Evolutionary conservation across 805 yeast species (phyloP), one percentile per base, ranked within the genome.

Genomic region (Candida montana): DNA sequence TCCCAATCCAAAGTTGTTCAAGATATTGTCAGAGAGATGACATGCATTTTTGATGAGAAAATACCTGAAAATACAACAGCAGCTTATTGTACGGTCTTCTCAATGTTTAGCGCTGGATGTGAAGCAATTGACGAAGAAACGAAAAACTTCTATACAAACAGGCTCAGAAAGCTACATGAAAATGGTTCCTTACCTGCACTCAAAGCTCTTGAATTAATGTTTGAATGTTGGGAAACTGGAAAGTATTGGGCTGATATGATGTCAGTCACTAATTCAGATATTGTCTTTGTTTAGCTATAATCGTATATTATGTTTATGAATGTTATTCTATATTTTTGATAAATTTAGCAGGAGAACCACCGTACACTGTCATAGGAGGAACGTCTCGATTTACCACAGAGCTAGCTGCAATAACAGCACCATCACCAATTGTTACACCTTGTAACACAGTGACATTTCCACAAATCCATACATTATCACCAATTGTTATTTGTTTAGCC

Each of bases 101-200:
- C 77, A 13, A 53, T 69, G 13, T 77, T 79, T 51, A 66, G 75
- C 28, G 74, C 76, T 28, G 83, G 75, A 13, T 74, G 79, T 59
- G 83, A 77, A 42, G 68, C 71, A 5, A 40, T 67, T 18, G 65
- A 70, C 42, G 51, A 52, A 1, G 48, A 50, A 2, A 51, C 54
- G 35, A 54, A 72, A 32, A 45, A 46, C 4, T 62, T 69, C 23
- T 72, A 66, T 48, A 39, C 49, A 9, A 50, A 57, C 2, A 60
- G 78, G 40, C 62, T 76, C 47, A 42, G 50, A 1, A 48, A 49
- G 13, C 58, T 77, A 39, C 61, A 59, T 4, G 45, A 51, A 4
- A 67, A 64, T 41, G 74, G 79, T 8, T 57, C 73, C 1, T 20
- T 24, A 4, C 37, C 42, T 18, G 55, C 50, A 1, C 16, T 35